phyloP scores from a whole-genome alignment of 2,329 filamentous ascomycete genomes.

The Acarospora socialis region DNA sequence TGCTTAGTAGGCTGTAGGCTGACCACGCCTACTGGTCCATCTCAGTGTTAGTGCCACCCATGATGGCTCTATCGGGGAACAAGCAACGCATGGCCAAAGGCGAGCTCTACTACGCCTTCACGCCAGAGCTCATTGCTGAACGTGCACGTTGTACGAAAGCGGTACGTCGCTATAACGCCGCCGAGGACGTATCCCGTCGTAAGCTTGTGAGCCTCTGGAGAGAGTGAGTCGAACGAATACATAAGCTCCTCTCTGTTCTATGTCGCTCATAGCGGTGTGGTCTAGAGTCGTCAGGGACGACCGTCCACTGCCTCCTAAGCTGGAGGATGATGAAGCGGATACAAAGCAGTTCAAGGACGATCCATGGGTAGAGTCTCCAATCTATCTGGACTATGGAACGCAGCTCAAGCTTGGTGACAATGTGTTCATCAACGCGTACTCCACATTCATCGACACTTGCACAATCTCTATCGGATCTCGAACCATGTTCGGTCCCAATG shows the following conservation, averaged over 20 bases:
- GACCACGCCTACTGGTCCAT: no score
- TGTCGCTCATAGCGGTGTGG: conserved; percentile 1
- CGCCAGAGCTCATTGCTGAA: conserved; percentile 49
- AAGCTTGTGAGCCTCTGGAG: conserved; percentile 53
- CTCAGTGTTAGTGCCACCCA: no score
- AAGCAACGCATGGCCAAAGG: conserved; percentile 42
- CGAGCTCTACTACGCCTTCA: conserved; percentile 62
- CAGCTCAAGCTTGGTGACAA: conserved; percentile 57
- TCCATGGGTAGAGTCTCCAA: conserved; percentile 55
- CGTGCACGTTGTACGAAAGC: conserved; percentile 50
- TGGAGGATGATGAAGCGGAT: conserved; percentile 46
- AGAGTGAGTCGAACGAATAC: conserved; percentile 40
- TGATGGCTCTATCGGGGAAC: not conserved
- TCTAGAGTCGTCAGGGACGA: conserved; percentile 48
- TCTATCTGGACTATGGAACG: conserved; percentile 63
- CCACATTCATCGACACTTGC: conserved; percentile 64
- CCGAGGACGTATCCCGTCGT: conserved; percentile 45
- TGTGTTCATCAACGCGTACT: conserved; percentile 64
- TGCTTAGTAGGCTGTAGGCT: no score
- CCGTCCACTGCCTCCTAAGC: conserved; percentile 46
- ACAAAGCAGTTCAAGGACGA: conserved; percentile 48
- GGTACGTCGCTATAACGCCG: conserved; percentile 48
- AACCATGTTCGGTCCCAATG: conserved; percentile 66
- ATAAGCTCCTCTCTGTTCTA: not conserved
- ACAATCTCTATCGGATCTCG: conserved; percentile 59